A percentile compares a stretch with the other conserved stretches of the same genome.
Conservation (phyloP, 228 moss, liverwort and hornwort genomes). For the Sphagnum fallax region DNA sequence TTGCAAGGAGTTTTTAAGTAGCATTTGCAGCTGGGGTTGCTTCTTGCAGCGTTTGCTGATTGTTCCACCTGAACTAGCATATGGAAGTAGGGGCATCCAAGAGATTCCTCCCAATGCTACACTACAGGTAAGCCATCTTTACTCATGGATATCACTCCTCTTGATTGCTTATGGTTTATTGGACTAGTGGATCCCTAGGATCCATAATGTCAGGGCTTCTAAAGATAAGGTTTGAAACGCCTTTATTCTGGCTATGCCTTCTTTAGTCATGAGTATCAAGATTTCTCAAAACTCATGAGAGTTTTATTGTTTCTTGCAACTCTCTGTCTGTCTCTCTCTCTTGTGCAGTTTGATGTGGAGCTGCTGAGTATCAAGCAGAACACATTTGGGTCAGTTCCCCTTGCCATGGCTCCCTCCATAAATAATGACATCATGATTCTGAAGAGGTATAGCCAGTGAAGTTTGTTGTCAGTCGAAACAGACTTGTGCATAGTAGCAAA, state of each 20-base stretch:
- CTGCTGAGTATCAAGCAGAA: conserved; percentile 90
- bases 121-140: conserved; percentile 48
- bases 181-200: background rate
- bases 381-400: conserved; percentile 39
- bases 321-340: background rate
- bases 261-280: no score
- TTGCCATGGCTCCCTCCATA: background rate
- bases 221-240: background rate
- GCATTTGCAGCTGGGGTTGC: no score
- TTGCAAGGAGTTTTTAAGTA: no score
- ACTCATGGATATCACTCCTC: background rate
- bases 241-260: background rate
- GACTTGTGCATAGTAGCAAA: background rate
- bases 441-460: background rate
- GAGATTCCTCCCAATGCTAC: conserved; percentile 90
- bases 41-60: conserved; percentile 74
- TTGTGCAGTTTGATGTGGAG: conserved; percentile 86
- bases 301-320: background rate
- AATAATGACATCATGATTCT: background rate
- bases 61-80: conserved; percentile 85
- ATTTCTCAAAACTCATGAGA: background rate
- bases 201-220: background rate
- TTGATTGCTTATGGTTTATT: background rate
- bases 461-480: background rate
- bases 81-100: conserved; percentile 73